A percentile compares a stretch with the other conserved stretches of the same genome.
phyloP scores from a whole-genome alignment of 352 stramenopile genomes.

The Phytophthora tubulina region DNA sequence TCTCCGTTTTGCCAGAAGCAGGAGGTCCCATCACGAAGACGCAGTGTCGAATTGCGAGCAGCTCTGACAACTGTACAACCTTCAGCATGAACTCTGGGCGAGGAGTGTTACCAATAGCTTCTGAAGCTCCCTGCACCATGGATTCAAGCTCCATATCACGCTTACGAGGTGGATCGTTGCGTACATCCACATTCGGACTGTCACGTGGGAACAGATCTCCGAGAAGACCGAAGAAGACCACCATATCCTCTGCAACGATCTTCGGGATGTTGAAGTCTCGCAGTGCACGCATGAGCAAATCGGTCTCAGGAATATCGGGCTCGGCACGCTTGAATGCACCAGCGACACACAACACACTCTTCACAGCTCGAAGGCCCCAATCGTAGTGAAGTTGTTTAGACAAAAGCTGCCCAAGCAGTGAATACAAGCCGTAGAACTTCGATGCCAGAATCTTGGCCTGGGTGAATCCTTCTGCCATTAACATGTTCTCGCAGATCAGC shows the following conservation, averaged over 20 bases:
- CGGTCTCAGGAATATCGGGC: constrained; percentile 93
- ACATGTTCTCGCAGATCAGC: constrained; percentile 98
- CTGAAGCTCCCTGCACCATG: constrained; percentile 84
- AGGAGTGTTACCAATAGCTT: constrained; percentile 85
- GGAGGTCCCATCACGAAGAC: constrained; percentile 97
- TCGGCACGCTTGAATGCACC: constrained; percentile 95
- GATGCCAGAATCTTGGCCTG: constrained; percentile 94
- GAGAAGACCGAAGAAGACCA: constrained; percentile 96
- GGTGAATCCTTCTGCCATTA: constrained; percentile 97
- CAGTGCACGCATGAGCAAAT: constrained; percentile 96
- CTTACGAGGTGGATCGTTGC: constrained; percentile 93
- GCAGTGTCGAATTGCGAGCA: constrained; percentile 96
- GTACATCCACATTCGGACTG: constrained; percentile 86
- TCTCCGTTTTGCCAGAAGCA: constrained; percentile 95
- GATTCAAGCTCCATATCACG: constrained; percentile 94
- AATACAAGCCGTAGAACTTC: constrained; percentile 97
- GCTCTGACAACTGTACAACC: constrained; percentile 95
- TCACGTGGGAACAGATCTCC: constrained; percentile 95
- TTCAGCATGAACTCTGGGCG: constrained; percentile 93
- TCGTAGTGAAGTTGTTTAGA: constrained; percentile 97
- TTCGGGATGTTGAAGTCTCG: constrained; percentile 98
- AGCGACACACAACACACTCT: constrained; percentile 95
- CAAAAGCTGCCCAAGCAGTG: constrained; percentile 92
- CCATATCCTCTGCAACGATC: constrained; percentile 95
- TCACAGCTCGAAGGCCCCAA: constrained; percentile 95